Percentiles rank a stretch among this genome's conserved stretches.
These are phyloP conservation scores for Mrakia frigida DNA, from an alignment of 768 basidiomycete genomes.

Conservation along the genomic window DNA sequence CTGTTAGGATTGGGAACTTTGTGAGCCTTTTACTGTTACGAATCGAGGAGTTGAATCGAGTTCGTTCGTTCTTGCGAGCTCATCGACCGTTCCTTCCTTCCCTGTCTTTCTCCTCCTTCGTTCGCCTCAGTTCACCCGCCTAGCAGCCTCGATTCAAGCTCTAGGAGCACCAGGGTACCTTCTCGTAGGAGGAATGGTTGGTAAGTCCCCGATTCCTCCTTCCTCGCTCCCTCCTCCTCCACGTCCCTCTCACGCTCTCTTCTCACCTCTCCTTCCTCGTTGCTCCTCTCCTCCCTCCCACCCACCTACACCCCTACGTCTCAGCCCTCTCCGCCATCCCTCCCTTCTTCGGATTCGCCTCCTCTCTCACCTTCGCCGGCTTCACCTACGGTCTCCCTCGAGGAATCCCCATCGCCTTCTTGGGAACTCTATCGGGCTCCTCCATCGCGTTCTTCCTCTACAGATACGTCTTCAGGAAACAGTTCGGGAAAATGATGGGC, in stretches of 20 bases:
- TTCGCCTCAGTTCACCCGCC: slow-evolving; percentile 18
- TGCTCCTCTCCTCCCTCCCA: not conserved
- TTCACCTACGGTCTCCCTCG: slow-evolving; percentile 29
- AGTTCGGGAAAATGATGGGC: slow-evolving; percentile 25
- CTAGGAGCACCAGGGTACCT: slow-evolving; percentile 24
- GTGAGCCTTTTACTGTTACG: not conserved
- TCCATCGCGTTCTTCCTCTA: slow-evolving; percentile 23
- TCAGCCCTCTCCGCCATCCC: slow-evolving; percentile 23
- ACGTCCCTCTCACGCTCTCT: not conserved
- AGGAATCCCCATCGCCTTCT: slow-evolving; percentile 27
- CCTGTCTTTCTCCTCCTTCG: too few species aligned
- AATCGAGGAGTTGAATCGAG: not conserved
- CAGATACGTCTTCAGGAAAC: slow-evolving; percentile 21
- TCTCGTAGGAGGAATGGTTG: slow-evolving; percentile 18
- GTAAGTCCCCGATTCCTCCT: not conserved
- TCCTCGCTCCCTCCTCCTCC: not conserved
- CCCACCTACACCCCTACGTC: not conserved
- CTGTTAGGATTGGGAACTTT: slow-evolving; percentile 24
- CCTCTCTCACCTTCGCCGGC: slow-evolving; percentile 27
- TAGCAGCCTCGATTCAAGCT: slow-evolving; percentile 21
- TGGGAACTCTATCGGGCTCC: slow-evolving; percentile 19
- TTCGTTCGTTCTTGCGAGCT: too few species aligned
- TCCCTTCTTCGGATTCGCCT: slow-evolving; percentile 30
- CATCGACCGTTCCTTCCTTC: not conserved
- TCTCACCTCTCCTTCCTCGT: not conserved